Percentiles rank a stretch among this genome's conserved stretches.
phyloP scores from a whole-genome alignment of 495 filamentous ascomycete species.

The Neurospora sp. region DNA sequence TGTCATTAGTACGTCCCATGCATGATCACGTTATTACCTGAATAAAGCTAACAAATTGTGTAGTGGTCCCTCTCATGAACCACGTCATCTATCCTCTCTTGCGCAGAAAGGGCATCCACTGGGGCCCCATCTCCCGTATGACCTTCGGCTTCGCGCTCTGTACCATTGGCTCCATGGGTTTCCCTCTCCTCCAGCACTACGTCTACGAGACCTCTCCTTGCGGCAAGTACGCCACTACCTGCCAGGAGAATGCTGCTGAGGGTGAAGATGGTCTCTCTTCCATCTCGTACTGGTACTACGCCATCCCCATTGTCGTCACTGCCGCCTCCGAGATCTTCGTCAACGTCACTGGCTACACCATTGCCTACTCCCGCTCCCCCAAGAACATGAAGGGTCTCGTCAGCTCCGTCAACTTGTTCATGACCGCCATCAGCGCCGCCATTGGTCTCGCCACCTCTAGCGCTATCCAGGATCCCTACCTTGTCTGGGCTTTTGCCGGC shows the following conservation, averaged over 20 bases:
- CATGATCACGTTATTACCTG: not conserved
- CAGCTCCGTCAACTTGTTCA: slow-evolving; percentile 48
- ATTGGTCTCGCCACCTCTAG: slow-evolving; percentile 47
- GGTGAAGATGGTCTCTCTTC: slow-evolving; percentile 33
- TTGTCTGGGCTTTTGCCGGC: slow-evolving; percentile 44
- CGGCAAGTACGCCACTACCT: slow-evolving; percentile 33
- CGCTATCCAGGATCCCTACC: slow-evolving; percentile 48
- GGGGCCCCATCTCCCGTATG: slow-evolving; percentile 63
- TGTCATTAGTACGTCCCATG: slow-evolving; percentile 38
- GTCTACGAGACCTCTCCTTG: slow-evolving; percentile 52
- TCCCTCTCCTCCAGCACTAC: slow-evolving; percentile 59
- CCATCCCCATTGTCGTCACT: slow-evolving; percentile 35
- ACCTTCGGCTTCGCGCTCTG: slow-evolving; percentile 60
- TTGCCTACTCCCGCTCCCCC: slow-evolving; percentile 61
- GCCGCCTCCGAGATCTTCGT: slow-evolving; percentile 60
- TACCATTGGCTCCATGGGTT: slow-evolving; percentile 48
- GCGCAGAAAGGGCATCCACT: slow-evolving; percentile 49
- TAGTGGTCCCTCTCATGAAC: slow-evolving; percentile 59
- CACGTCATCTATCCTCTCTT: slow-evolving; percentile 57
- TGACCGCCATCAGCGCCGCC: slow-evolving; percentile 44
- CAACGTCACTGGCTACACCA: slow-evolving; percentile 58
- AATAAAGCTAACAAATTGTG: slow-evolving; percentile 5
- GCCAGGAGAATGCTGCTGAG: slow-evolving; percentile 23
- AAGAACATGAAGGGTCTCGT: slow-evolving; percentile 58
- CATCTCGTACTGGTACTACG: slow-evolving; percentile 31